Percentiles rank a stretch among this genome's conserved stretches.
Evolutionary conservation across 768 basidiomycete species (phyloP).

Genomic region (Russula sp.): DNA sequence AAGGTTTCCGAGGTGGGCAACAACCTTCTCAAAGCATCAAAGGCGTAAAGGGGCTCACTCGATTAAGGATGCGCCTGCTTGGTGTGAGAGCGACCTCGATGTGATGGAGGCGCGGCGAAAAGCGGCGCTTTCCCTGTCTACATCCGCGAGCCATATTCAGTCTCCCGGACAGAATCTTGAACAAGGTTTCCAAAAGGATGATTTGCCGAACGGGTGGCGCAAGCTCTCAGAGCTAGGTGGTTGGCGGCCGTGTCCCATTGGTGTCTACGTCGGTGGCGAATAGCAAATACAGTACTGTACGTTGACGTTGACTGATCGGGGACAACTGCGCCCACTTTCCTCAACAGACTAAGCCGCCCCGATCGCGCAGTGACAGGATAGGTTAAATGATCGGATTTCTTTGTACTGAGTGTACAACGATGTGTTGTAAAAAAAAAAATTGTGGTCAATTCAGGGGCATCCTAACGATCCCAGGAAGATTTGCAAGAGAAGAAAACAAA

Average conservation of each 20-base stretch:
- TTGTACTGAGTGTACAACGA: not conserved
- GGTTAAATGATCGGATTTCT: not conserved
- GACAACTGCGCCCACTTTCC: too few relatives aligned
- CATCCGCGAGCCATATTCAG: not conserved
- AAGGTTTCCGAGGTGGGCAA: conserved; percentile 1
- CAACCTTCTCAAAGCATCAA: not conserved
- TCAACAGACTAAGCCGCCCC: not conserved
- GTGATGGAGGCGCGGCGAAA: conserved; percentile 37
- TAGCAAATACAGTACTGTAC: not conserved
- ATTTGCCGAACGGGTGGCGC: conserved; percentile 46
- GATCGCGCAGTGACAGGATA: not conserved
- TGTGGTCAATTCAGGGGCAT: not conserved
- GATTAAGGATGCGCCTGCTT: conserved; percentile 22
- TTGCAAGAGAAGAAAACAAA: not conserved
- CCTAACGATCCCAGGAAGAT: not conserved
- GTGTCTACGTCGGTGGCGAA: conserved; percentile 35
- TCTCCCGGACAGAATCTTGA: not conserved
- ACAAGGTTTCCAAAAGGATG: not conserved
- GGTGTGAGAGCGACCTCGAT: conserved; percentile 43
- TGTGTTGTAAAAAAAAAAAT: not conserved
- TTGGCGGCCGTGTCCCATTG: conserved; percentile 68
- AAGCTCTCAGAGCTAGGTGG: conserved; percentile 33
- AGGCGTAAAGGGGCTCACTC: not conserved
- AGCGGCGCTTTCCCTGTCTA: not conserved
- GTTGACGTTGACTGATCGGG: not conserved